Evolutionary conservation across 768 basidiomycete species (phyloP).

Genomic region (Agaricus subrufescens): DNA sequence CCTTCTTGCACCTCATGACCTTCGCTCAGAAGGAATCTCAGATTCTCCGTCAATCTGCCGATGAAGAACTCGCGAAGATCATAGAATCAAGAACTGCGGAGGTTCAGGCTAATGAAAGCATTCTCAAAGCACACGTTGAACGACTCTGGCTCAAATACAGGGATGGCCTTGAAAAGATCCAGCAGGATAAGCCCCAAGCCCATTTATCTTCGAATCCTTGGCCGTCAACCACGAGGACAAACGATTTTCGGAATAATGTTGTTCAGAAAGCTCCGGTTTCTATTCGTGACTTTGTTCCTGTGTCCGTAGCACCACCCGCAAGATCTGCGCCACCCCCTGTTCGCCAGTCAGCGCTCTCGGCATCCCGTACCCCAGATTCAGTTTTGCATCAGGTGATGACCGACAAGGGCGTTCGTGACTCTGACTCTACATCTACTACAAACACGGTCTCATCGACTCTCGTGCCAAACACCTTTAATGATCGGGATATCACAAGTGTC

Average conservation of each 20-base stretch:
- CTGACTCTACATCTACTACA: constrained; percentile 22
- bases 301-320: constrained; percentile 29
- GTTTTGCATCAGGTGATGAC: constrained; percentile 50
- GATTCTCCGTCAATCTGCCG: constrained; percentile 48
- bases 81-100: constrained; percentile 50
- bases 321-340: constrained; percentile 33
- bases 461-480: constrained; percentile 18
- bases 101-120: constrained; percentile 50
- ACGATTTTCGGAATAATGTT: constrained; percentile 10
- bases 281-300: constrained; percentile 57
- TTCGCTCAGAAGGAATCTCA: constrained; percentile 54
- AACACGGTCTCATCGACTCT: constrained; percentile 31
- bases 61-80: constrained; percentile 51
- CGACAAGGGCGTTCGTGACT: constrained; percentile 14
- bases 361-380: constrained; percentile 54
- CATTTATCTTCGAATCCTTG: background rate
- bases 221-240: constrained; percentile 10
- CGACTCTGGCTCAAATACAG: constrained; percentile 58
- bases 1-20: constrained; percentile 60
- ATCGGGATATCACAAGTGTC: constrained; percentile 29
- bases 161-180: constrained; percentile 38
- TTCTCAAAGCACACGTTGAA: constrained; percentile 55
- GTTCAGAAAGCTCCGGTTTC: constrained; percentile 29
- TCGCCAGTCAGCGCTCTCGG: constrained; percentile 60
- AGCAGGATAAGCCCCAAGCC: constrained; percentile 27